phyloP scores from a whole-genome alignment of 2,329 filamentous ascomycete genomes.

The Aspergillus fijiensis region DNA sequence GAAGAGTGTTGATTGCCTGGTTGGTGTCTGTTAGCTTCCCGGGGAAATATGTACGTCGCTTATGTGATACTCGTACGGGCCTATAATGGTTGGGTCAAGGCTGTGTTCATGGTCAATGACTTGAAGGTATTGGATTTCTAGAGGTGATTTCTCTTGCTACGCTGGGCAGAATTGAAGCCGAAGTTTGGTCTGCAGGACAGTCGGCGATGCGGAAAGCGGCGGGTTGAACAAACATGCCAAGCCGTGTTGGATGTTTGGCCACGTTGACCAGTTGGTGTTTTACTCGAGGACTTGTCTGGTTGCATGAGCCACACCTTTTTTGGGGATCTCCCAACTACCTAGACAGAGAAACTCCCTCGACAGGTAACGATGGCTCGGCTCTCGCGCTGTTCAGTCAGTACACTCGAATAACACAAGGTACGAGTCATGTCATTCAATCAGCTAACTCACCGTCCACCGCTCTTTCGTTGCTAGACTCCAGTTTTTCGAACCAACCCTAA shows the following conservation, averaged over 20 bases:
- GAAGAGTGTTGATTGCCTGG: not conserved
- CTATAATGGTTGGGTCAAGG: not conserved
- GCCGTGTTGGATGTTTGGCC: not conserved
- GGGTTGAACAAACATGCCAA: slow-evolving; percentile 21
- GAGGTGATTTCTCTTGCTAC: not conserved
- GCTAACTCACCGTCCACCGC: not conserved
- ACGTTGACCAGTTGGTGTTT: not conserved
- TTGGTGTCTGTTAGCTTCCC: not conserved
- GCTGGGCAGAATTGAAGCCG: slow-evolving; percentile 6
- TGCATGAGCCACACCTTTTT: not conserved
- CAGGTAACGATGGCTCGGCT: not conserved
- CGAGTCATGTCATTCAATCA: not conserved
- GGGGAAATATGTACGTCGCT: not conserved
- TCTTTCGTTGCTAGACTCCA: not conserved
- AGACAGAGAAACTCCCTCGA: not conserved
- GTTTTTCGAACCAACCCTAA: not conserved
- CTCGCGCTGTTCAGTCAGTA: not conserved
- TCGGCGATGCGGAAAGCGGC: not conserved
- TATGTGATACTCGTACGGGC: not conserved
- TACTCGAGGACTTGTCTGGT: not conserved
- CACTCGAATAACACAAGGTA: not conserved
- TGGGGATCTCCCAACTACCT: not conserved
- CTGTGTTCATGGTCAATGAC: slow-evolving; percentile 2
- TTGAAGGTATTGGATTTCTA: not conserved
- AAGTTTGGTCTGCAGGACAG: slow-evolving; percentile 1